A percentile compares a stretch with the other conserved stretches of the same genome.
Conservation (phyloP, 2,329 filamentous ascomycete genomes). For the Paecilomyces dactylethromorphus region DNA sequence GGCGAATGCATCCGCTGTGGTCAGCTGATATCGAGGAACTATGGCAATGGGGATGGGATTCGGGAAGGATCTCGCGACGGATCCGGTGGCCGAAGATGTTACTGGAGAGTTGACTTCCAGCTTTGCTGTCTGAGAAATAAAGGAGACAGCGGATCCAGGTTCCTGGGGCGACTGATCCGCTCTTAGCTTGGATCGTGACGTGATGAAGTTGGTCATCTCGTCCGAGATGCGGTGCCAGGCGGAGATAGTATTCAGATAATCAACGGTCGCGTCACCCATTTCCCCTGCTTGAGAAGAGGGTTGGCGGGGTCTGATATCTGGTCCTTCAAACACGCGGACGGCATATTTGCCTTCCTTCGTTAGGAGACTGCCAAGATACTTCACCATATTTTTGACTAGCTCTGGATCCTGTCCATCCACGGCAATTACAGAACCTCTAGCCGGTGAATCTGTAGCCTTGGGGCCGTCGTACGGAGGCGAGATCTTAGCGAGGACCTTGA, state of each 20-base stretch:
- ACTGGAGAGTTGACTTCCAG: background rate
- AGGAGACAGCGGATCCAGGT: constrained; percentile 4
- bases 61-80: constrained; percentile 11
- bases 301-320: constrained; percentile 20
- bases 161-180: background rate
- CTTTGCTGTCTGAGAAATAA: constrained; percentile 7
- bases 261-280: constrained; percentile 40
- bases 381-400: constrained; percentile 59
- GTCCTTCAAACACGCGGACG: constrained; percentile 45
- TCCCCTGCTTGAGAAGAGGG: constrained; percentile 19
- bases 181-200: constrained; percentile 15
- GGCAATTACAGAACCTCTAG: constrained; percentile 73
- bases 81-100: constrained; percentile 11
- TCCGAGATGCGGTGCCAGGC: constrained; percentile 70
- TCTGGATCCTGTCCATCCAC: constrained; percentile 67
- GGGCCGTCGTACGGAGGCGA: constrained; percentile 56
- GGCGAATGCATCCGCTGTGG: constrained; percentile 69
- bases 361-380: constrained; percentile 53
- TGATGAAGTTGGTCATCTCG: constrained; percentile 60
- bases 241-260: constrained; percentile 62
- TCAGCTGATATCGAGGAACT: constrained; percentile 73
- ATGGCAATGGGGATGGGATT: constrained; percentile 61
- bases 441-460: constrained; percentile 23
- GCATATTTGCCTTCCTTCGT: constrained; percentile 46
- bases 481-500: constrained; percentile 69